phyloP scores from a whole-genome alignment of 2,329 filamentous ascomycete genomes.

The Talaromyces sp. region DNA sequence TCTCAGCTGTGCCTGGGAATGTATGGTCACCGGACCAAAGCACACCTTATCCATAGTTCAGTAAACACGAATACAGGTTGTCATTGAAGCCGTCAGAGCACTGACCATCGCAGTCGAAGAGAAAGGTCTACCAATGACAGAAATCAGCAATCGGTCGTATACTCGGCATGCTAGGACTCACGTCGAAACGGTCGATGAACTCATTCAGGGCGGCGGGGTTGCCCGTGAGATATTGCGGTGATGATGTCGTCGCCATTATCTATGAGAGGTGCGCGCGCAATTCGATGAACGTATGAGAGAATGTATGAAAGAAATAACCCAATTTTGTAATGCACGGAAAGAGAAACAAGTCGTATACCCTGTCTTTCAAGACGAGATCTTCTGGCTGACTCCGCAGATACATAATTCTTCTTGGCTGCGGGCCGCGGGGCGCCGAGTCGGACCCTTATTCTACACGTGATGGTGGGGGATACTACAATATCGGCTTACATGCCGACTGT shows the following conservation, averaged over 20 bases:
- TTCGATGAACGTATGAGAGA: neutral
- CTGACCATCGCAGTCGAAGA: conserved; percentile 96
- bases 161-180: conserved; percentile 48
- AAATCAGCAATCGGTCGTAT: conserved; percentile 22
- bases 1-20: conserved; percentile 81
- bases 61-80: conserved; percentile 26
- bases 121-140: conserved; percentile 66
- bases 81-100: conserved; percentile 11
- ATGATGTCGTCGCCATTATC: conserved; percentile 14
- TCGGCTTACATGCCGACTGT: neutral
- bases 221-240: conserved; percentile 66
- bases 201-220: conserved; percentile 70
- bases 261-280: neutral
- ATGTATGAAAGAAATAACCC: neutral
- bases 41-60: conserved; percentile 63
- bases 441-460: neutral
- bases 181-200: conserved; percentile 89
- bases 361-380: neutral
- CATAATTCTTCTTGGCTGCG: neutral
- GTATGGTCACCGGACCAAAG: conserved; percentile 93
- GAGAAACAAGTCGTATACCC: neutral
- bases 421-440: neutral
- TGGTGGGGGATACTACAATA: neutral
- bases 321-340: neutral
- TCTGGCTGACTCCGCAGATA: neutral